A percentile compares a stretch with the other conserved stretches of the same genome.
These are phyloP conservation scores for Eleusine indica DNA, from an alignment of 176 grass and related monocot genomes.

Conservation along the genomic window DNA sequence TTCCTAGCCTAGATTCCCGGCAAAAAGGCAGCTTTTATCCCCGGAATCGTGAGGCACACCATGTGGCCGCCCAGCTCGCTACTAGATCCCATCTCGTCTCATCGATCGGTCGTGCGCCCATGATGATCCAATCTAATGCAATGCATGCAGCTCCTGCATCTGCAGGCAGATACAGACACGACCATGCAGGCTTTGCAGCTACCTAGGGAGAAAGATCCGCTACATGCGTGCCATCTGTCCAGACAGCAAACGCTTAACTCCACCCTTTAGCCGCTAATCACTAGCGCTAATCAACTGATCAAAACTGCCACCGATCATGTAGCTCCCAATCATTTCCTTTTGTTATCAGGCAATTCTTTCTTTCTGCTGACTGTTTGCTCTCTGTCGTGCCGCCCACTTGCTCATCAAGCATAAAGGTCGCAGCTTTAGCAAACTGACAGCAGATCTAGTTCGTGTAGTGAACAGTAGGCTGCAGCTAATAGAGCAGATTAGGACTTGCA, in stretches of 20 bases:
- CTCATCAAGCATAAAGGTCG: conserved; percentile 4
- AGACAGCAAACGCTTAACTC: conserved; percentile 9
- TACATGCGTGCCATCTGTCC: conserved; percentile 46
- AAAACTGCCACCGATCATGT: neutral
- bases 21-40: conserved; percentile 18
- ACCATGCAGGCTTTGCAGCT: conserved; percentile 32
- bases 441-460: neutral
- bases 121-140: conserved; percentile 12
- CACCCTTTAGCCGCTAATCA: neutral
- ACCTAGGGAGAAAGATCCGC: no score
- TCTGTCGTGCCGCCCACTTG: conserved; percentile 36
- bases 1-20: neutral
- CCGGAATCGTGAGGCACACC: conserved; percentile 31
- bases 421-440: conserved; percentile 19
- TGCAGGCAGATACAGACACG: conserved; percentile 17
- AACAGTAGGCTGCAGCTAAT: neutral
- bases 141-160: neutral
- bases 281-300: neutral
- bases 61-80: conserved; percentile 32
- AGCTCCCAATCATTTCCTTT: neutral
- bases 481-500: conserved; percentile 9
- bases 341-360: neutral
- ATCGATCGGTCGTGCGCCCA: neutral
- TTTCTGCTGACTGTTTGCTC: neutral
- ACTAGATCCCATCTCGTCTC: conserved; percentile 29